phyloP scores from a whole-genome alignment of 441 rosid genomes.

The Adansonia grandidieri region DNA sequence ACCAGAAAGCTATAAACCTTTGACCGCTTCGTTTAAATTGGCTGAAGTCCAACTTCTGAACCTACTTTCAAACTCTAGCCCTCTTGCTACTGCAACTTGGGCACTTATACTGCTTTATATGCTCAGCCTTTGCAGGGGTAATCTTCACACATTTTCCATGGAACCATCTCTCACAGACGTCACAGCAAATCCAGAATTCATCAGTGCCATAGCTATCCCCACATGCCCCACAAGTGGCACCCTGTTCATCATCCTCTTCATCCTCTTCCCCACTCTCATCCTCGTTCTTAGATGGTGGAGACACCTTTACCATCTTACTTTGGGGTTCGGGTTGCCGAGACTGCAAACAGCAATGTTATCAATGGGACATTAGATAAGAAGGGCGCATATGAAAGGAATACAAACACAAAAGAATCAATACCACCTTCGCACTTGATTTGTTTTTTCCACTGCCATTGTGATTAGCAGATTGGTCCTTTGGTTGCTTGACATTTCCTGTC shows the following conservation, averaged over 20 bases:
- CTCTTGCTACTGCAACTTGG: constrained; percentile 89
- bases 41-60: constrained; percentile 36
- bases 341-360: constrained; percentile 35
- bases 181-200: constrained; percentile 97
- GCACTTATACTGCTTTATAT: constrained; percentile 93
- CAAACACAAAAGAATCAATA: constrained; percentile 15
- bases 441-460: constrained; percentile 61
- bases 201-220: constrained; percentile 86
- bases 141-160: constrained; percentile 97
- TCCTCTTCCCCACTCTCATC: constrained; percentile 86
- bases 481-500: constrained; percentile 70
- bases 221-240: constrained; percentile 91
- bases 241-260: constrained; percentile 83
- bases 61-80: constrained; percentile 63
- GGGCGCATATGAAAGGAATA: neutral
- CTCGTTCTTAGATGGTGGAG: constrained; percentile 65
- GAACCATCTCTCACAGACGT: constrained; percentile 91
- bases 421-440: constrained; percentile 78
- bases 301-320: constrained; percentile 53
- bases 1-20: constrained; percentile 37
- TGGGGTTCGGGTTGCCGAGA: constrained; percentile 60
- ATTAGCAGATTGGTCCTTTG: constrained; percentile 67
- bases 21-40: constrained; percentile 37
- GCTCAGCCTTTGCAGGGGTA: constrained; percentile 98
- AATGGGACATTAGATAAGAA: constrained; percentile 8